Evolutionary conservation across 371 early-diverging fungal species (phyloP), one percentile per base, ranked within the genome.

Genomic region (Mortierella sp.): DNA sequence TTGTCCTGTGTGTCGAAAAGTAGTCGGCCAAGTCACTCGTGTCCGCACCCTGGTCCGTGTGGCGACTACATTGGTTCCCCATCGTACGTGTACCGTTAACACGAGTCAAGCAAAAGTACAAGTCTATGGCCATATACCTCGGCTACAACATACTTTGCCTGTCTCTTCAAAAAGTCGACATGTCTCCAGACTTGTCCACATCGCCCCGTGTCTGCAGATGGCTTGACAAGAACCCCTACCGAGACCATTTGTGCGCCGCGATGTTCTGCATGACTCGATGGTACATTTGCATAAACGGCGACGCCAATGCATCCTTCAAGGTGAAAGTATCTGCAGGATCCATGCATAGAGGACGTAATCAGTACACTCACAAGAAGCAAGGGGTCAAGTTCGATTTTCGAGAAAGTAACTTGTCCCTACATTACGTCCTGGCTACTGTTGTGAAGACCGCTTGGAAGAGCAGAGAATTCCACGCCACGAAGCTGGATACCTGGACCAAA

Each of bases 371-470:
- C n/a, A n/a, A n/a, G n/a, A n/a, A n/a, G n/a, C n/a, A n/a, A n/a
- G n/a, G n/a, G n/a, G n/a, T n/a, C n/a, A n/a, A n/a, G n/a, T n/a
- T n/a, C n/a, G n/a, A n/a, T 39, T 14, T 39, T 39, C 14, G 39
- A 7, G 14, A 7, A 14, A 39, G 14, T 39, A 16, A 26, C 4
- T 39, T 8, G 31, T 26, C 26, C 71, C 41, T 85, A 89, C 89
- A 87, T 83, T 21, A 81, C 71, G 71, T 89, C 89, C 18, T 81
- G 66, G n/a, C 71, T 64, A 16, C 82, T 71, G 30, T 62, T 72
- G 68, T 89, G 89, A 42, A 87, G 73, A 23, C 89, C 89, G 65
- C 89, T 89, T 38, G 86, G 84, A 8, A 89, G 82, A 8, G 87
- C 82, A 54, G 87, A 83, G 60, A 82, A 89, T 71, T 89, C 89